Evolutionary conservation across 495 filamentous ascomycete species (phyloP).

Genomic region (Saxophila tyrrhenica): DNA sequence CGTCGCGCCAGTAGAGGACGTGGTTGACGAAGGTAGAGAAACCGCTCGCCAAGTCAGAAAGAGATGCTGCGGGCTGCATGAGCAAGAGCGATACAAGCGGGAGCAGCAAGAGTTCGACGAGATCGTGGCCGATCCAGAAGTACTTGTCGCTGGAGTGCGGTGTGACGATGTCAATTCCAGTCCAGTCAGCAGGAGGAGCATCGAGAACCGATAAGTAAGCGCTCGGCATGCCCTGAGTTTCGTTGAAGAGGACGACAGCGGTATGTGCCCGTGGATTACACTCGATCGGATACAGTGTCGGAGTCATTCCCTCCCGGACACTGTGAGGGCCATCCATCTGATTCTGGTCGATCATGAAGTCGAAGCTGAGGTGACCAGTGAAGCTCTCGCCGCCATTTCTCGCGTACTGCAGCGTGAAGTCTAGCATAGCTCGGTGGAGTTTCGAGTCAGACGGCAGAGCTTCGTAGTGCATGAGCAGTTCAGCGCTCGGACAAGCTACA

Average conservation of each 20-base stretch:
- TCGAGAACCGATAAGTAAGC: constrained; percentile 21
- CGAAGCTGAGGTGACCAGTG: constrained; percentile 61
- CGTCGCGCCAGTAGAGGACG: constrained; percentile 47
- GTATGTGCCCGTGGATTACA: constrained; percentile 55
- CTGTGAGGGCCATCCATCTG: constrained; percentile 16
- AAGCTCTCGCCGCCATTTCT: constrained; percentile 35
- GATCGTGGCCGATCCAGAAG: constrained; percentile 51
- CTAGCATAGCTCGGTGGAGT: constrained; percentile 46
- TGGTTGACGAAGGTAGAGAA: constrained; percentile 32
- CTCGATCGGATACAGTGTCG: constrained; percentile 43
- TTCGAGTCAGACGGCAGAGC: constrained; percentile 41
- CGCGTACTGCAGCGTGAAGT: constrained; percentile 49
- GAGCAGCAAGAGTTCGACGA: constrained; percentile 38
- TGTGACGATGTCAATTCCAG: constrained; percentile 13
- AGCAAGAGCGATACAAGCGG: constrained; percentile 30
- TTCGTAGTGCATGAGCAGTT: constrained; percentile 51
- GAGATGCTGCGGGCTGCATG: background rate
- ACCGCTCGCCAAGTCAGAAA: constrained; percentile 17
- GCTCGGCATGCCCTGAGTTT: constrained; percentile 20
- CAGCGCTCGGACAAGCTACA: constrained; percentile 46
- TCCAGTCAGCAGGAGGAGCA: constrained; percentile 1
- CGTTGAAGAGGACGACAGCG: constrained; percentile 41
- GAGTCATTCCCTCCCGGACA: background rate
- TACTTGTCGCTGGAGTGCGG: constrained; percentile 27
- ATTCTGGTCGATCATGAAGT: constrained; percentile 42